Conservation (phyloP, 1,284 basidiomycete genomes). For the Austroboletus olivaceoglutinosus region DNA sequence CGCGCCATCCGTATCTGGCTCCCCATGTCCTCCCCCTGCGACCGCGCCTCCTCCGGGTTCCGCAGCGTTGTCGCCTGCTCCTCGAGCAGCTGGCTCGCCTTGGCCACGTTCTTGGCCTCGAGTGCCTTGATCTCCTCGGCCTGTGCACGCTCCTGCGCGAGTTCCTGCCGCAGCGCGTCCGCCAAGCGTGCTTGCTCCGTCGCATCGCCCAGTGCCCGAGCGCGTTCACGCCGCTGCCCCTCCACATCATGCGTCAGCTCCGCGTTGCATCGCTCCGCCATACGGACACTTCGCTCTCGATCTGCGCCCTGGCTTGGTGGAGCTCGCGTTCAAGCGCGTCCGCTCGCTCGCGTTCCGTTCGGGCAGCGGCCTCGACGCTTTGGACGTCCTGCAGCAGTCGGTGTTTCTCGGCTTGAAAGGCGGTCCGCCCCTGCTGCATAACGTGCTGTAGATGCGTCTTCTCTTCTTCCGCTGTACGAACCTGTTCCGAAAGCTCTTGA, state of each 20-base stretch:
- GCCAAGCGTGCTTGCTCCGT: slow-evolving; percentile 62
- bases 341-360: slow-evolving; percentile 49
- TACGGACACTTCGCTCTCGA: slow-evolving; percentile 58
- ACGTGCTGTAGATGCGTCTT: slow-evolving; percentile 52
- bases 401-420: slow-evolving; percentile 54
- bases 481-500: slow-evolving; percentile 62
- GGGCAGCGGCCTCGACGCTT: slow-evolving; percentile 37
- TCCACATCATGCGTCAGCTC: slow-evolving; percentile 63
- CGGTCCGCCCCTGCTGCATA: slow-evolving; percentile 53
- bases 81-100: slow-evolving; percentile 63
- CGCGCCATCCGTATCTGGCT: slow-evolving; percentile 67
- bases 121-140: slow-evolving; percentile 72
- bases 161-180: slow-evolving; percentile 68
- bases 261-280: slow-evolving; percentile 64
- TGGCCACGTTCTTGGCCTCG: slow-evolving; percentile 63
- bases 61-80: slow-evolving; percentile 70
- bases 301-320: slow-evolving; percentile 57
- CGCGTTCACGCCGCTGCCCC: slow-evolving; percentile 55
- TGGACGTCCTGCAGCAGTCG: slow-evolving; percentile 47
- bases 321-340: slow-evolving; percentile 63
- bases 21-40: slow-evolving; percentile 70
- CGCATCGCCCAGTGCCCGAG: slow-evolving; percentile 65
- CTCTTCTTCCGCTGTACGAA: slow-evolving; percentile 53
- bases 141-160: slow-evolving; percentile 59
- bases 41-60: slow-evolving; percentile 71